Conservation (phyloP, 805 yeast genomes). For the Saccharomycopsis sp. region DNA sequence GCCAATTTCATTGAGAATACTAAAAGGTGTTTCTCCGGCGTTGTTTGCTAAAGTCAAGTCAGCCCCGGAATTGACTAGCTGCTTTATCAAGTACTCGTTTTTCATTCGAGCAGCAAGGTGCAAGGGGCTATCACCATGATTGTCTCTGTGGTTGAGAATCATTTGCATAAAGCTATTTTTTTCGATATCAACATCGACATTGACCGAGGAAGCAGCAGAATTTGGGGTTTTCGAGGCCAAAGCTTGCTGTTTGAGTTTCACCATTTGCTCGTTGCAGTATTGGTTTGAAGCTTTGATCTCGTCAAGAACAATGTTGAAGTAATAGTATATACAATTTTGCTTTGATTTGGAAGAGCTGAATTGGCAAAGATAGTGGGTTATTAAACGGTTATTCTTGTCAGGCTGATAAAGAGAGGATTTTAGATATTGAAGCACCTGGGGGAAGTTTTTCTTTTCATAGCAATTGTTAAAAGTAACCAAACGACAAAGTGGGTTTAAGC, state of each 20-base stretch:
- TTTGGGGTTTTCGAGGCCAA: constrained; percentile 23
- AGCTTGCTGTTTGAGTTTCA: constrained; percentile 23
- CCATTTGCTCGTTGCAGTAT: constrained; percentile 17
- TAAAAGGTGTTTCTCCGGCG: constrained; percentile 27
- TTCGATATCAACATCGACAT: constrained; percentile 11
- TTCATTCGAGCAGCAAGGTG: constrained; percentile 63
- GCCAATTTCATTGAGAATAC: constrained; percentile 4
- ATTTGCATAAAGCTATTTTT: constrained; percentile 41
- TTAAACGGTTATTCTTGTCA: constrained; percentile 63
- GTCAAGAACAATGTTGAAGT: constrained; percentile 41
- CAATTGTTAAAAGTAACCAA: constrained; percentile 66
- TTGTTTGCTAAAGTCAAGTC: constrained; percentile 21
- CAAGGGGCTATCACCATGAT: constrained; percentile 75
- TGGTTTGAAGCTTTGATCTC: constrained; percentile 16
- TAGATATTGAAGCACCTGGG: constrained; percentile 47
- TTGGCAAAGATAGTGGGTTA: constrained; percentile 59
- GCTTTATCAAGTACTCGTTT: constrained; percentile 36
- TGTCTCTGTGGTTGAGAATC: constrained; percentile 68
- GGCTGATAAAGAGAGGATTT: constrained; percentile 62
- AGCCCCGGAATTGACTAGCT: constrained; percentile 38
- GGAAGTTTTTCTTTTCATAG: constrained; percentile 52
- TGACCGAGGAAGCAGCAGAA: neutral
- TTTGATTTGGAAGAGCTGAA: constrained; percentile 42
- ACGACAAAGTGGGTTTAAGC: constrained; percentile 64
- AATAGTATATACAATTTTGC: constrained; percentile 44